These are phyloP conservation scores for Penicillium sp. DNA, from an alignment of 2,329 filamentous ascomycete genomes.

Conservation along the genomic window DNA sequence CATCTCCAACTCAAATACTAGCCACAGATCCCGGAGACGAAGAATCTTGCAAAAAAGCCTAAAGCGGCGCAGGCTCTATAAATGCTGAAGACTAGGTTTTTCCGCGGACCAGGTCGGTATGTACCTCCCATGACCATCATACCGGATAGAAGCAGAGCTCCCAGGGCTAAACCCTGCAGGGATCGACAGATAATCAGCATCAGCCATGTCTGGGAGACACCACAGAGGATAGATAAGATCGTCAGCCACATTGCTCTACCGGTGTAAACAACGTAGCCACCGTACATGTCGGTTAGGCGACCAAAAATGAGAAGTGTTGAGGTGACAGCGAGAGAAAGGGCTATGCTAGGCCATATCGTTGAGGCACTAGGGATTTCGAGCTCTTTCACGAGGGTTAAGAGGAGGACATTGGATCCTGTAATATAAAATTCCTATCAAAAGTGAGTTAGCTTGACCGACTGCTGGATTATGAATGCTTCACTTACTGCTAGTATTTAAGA, in stretches of 20 bases:
- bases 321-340: slow-evolving; percentile 57
- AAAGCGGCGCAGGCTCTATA: slow-evolving; percentile 61
- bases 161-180: slow-evolving; percentile 74
- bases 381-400: slow-evolving; percentile 67
- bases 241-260: slow-evolving; percentile 68
- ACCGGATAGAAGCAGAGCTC: slow-evolving; percentile 72
- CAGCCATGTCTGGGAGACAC: slow-evolving; percentile 69
- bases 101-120: slow-evolving; percentile 71
- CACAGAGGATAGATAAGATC: slow-evolving; percentile 71
- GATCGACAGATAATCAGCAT: slow-evolving; percentile 78
- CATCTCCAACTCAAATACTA: slow-evolving; percentile 65
- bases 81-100: slow-evolving; percentile 69
- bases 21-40: slow-evolving; percentile 66
- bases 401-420: slow-evolving; percentile 73
- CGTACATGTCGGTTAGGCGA: slow-evolving; percentile 65
- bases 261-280: slow-evolving; percentile 68
- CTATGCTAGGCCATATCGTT: slow-evolving; percentile 60
- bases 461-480: too few species aligned
- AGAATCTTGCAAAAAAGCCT: slow-evolving; percentile 63
- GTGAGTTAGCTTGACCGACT: neutral
- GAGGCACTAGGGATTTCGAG: slow-evolving; percentile 72
- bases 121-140: slow-evolving; percentile 69
- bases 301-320: slow-evolving; percentile 61
- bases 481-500: slow-evolving; percentile 67
- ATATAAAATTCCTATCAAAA: slow-evolving; percentile 69